A percentile compares a stretch with the other conserved stretches of the same genome.
Conservation (phyloP, 2,329 filamentous ascomycete species). For the Exophiala sp. region DNA sequence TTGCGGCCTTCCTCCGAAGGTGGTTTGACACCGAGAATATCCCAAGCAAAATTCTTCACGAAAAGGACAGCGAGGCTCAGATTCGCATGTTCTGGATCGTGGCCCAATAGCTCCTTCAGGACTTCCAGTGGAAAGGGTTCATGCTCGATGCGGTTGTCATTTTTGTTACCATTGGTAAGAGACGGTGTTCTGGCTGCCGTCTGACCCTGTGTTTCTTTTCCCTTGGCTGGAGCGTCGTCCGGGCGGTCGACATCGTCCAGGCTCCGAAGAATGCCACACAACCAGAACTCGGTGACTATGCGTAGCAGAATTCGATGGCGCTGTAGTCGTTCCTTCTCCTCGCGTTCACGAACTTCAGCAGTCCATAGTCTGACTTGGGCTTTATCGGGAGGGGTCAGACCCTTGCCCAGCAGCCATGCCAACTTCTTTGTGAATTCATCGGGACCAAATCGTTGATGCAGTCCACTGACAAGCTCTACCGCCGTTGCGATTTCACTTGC, state of each 20-base stretch:
- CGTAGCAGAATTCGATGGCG: conserved; percentile 82
- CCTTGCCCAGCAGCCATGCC: conserved; percentile 87
- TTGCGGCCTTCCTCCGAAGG: conserved; percentile 74
- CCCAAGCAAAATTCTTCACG: conserved; percentile 95
- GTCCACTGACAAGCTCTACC: conserved; percentile 88
- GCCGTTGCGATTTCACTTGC: conserved; percentile 88
- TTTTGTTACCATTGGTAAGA: conserved; percentile 53
- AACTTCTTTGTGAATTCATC: conserved; percentile 86
- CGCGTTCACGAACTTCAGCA: conserved; percentile 81
- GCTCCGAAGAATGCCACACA: conserved; percentile 81
- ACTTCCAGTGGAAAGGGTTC: conserved; percentile 97
- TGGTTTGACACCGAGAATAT: conserved; percentile 77
- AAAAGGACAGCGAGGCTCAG: conserved; percentile 89
- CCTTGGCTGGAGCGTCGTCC: conserved; percentile 56
- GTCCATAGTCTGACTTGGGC: conserved; percentile 72
- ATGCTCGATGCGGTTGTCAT: conserved; percentile 63
- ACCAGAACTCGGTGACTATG: conserved; percentile 93
- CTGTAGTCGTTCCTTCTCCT: conserved; percentile 88
- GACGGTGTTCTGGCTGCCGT: conserved; percentile 56
- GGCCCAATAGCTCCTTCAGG: conserved; percentile 90
- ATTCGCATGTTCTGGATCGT: conserved; percentile 90
- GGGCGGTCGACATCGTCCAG: conserved; percentile 66
- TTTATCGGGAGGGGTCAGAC: conserved; percentile 87
- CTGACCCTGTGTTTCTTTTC: conserved; percentile 49
- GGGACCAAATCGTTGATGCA: conserved; percentile 92